Evolutionary conservation across 495 filamentous ascomycete genomes (phyloP).

Genomic region (Rusavskia elegans): DNA sequence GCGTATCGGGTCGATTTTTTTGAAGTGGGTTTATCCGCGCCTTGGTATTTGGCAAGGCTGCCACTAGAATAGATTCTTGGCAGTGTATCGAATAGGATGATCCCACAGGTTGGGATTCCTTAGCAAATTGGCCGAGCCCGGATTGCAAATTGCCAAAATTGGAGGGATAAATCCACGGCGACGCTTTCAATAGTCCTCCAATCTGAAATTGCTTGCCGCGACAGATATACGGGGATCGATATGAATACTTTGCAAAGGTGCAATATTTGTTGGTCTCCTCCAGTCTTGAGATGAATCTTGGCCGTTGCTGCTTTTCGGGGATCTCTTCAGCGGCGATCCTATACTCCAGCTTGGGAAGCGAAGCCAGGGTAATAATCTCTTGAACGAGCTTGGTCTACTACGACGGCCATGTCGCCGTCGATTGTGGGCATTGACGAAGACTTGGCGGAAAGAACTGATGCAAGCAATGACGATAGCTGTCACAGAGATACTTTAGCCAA

Average conservation of each 20-base stretch:
- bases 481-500: neutral
- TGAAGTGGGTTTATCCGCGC: no score
- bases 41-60: no score
- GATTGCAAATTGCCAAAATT: neutral
- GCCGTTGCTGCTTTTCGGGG: neutral
- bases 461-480: conserved; percentile 5
- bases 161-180: no score
- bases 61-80: no score
- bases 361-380: neutral
- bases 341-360: neutral
- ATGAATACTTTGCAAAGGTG: neutral
- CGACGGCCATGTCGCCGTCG: neutral
- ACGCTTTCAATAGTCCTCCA: neutral
- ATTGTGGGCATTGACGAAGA: conserved; percentile 2
- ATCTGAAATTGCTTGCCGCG: neutral
- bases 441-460: conserved; percentile 6
- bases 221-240: neutral
- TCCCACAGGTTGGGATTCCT: no score
- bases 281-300: neutral
- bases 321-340: neutral
- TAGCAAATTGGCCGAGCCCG: neutral
- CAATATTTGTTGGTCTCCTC: neutral
- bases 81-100: no score
- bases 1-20: no score
- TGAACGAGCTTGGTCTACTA: neutral